A percentile compares a stretch with the other conserved stretches of the same genome.
Conservation (phyloP, 805 yeast species). For the Barnettozyma sp. region DNA sequence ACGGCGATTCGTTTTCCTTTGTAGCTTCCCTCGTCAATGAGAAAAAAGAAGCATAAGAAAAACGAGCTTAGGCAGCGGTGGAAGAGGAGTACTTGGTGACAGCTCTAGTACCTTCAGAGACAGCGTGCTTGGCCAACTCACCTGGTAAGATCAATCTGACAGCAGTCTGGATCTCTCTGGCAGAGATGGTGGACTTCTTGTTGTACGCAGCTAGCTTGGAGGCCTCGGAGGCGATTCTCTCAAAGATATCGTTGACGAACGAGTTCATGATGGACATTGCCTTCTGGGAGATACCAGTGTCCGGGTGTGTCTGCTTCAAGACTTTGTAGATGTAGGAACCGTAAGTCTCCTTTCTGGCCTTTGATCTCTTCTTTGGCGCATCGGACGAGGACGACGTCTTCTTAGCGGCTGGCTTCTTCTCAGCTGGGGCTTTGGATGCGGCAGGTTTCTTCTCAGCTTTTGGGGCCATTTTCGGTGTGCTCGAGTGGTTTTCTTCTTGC, state of each 20-base stretch:
- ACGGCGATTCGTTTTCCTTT: no score
- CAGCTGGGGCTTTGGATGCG: slow-evolving; percentile 91
- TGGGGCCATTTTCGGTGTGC: slow-evolving; percentile 53
- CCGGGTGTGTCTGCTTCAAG: slow-evolving; percentile 98
- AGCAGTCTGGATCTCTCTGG: slow-evolving; percentile 98
- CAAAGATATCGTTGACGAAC: slow-evolving; percentile 95
- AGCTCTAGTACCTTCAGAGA: slow-evolving; percentile 98
- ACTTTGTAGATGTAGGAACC: slow-evolving; percentile 98
- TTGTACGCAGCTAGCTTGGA: slow-evolving; percentile 98
- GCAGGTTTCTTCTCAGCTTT: slow-evolving; percentile 64
- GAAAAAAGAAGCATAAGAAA: slow-evolving; percentile 1
- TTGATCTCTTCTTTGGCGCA: slow-evolving; percentile 86
- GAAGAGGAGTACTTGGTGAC: slow-evolving; percentile 91
- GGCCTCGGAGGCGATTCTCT: slow-evolving; percentile 97
- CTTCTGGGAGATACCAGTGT: slow-evolving; percentile 97
- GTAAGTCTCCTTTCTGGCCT: slow-evolving; percentile 97
- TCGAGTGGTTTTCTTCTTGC: no score
- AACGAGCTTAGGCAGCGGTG: slow-evolving; percentile 33
- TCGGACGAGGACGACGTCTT: slow-evolving; percentile 70
- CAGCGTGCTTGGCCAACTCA: slow-evolving; percentile 98
- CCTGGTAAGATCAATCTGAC: slow-evolving; percentile 98
- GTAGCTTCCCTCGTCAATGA: no score
- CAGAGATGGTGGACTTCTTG: slow-evolving; percentile 96
- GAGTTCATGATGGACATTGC: slow-evolving; percentile 99
- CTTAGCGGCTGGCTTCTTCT: slow-evolving; percentile 90